phyloP scores from a whole-genome alignment of 129 eudicot genomes.

The Flaveria sonorensis region DNA sequence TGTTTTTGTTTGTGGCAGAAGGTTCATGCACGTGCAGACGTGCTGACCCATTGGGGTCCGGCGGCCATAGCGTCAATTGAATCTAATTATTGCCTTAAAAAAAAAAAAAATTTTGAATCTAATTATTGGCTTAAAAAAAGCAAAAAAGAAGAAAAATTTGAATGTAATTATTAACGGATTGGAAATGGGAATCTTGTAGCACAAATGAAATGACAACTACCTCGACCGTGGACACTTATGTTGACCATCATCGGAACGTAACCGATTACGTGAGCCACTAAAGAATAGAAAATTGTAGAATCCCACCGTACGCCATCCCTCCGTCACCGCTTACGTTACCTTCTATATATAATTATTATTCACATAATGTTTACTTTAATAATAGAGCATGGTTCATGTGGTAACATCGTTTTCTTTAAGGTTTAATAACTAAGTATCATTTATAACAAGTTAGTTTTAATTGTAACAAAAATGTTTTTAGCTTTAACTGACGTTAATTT shows the following conservation, averaged over 20 bases:
- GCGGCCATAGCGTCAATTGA: constrained; percentile 14
- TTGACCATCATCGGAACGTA: constrained; percentile 33
- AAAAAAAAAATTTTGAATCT: background rate
- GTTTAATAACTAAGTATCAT: too few relatives aligned
- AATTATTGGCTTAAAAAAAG: background rate
- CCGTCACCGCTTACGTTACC: constrained; percentile 37
- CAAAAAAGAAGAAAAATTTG: too few relatives aligned
- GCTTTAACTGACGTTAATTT: too few relatives aligned
- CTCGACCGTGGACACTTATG: constrained; percentile 14
- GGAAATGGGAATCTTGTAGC: background rate
- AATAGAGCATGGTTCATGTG: too few relatives aligned
- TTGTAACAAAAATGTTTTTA: too few relatives aligned
- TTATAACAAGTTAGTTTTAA: too few relatives aligned
- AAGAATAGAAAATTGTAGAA: background rate
- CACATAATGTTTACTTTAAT: too few relatives aligned
- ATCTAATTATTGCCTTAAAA: background rate
- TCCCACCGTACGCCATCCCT: background rate
- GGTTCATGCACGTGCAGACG: background rate
- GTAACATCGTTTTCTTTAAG: too few relatives aligned
- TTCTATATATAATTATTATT: too few relatives aligned
- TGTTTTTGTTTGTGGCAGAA: constrained; percentile 1
- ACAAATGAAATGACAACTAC: constrained; percentile 16
- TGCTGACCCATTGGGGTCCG: background rate
- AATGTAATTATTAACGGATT: background rate
- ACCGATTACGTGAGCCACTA: constrained; percentile 34